phyloP scores from a whole-genome alignment of 352 stramenopile species.

The Phytopythium ostracodes region DNA sequence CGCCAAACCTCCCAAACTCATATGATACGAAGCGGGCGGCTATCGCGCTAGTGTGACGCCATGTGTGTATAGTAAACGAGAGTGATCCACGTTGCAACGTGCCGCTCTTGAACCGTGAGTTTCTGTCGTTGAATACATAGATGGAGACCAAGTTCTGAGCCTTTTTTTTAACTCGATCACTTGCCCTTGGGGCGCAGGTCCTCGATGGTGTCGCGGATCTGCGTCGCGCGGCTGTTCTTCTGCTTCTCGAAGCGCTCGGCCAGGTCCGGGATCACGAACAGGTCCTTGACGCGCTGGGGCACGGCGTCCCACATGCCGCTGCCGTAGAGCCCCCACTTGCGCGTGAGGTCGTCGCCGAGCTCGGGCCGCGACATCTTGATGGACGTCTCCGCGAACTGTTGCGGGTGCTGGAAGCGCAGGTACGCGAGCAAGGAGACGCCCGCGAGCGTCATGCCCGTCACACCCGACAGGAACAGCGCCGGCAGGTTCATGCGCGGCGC shows the following conservation, averaged over 20 bases:
- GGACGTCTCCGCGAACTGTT: slow-evolving; percentile 79
- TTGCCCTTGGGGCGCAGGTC: slow-evolving; percentile 65
- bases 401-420: slow-evolving; percentile 76
- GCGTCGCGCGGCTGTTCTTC: slow-evolving; percentile 59
- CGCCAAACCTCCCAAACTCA: slow-evolving; percentile 3
- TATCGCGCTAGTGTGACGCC: not conserved
- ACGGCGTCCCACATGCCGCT: slow-evolving; percentile 74
- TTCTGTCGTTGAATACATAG: not conserved
- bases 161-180: slow-evolving; percentile 11
- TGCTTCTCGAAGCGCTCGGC: slow-evolving; percentile 66
- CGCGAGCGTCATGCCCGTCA: slow-evolving; percentile 79
- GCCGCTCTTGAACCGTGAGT: not conserved
- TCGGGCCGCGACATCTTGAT: slow-evolving; percentile 80
- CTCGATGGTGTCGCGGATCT: slow-evolving; percentile 73
- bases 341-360: slow-evolving; percentile 58
- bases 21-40: not conserved
- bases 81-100: too few relatives aligned
- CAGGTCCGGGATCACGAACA: slow-evolving; percentile 63
- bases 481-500: slow-evolving; percentile 41
- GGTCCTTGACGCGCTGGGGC: slow-evolving; percentile 55
- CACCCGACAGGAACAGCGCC: slow-evolving; percentile 61
- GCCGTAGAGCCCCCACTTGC: slow-evolving; percentile 82
- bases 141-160: not conserved
- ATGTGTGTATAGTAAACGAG: not conserved
- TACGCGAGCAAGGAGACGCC: slow-evolving; percentile 80